phyloP scores from a whole-genome alignment of 78 protist genomes.

The Diacronema lutheri region DNA sequence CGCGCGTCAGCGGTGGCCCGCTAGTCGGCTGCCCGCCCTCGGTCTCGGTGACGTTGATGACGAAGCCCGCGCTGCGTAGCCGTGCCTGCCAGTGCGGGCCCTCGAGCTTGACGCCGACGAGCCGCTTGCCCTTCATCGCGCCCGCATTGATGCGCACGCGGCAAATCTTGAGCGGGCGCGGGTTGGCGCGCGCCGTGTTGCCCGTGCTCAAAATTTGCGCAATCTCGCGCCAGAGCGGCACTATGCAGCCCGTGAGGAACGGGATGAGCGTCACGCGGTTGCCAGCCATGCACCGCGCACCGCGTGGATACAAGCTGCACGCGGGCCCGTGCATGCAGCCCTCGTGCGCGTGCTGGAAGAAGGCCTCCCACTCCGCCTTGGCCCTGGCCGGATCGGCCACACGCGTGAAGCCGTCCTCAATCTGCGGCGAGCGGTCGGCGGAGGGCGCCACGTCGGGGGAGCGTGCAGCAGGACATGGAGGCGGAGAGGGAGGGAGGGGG shows the following conservation, averaged over 20 bases:
- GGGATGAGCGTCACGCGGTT: not conserved
- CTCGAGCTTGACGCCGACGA: not conserved
- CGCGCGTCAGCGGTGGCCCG: too few species aligned
- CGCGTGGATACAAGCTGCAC: not conserved
- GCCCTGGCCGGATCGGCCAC: too few species aligned
- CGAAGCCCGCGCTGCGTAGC: too few species aligned
- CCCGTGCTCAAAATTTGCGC: not conserved
- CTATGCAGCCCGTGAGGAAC: not conserved
- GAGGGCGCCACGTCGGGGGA: too few species aligned
- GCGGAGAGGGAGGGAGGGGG: too few species aligned
- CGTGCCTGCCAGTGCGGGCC: too few species aligned
- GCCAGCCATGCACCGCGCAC: not conserved
- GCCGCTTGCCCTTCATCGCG: not conserved
- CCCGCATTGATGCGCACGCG: not conserved
- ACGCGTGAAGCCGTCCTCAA: too few species aligned
- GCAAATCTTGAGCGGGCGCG: not conserved
- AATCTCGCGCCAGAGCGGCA: not conserved
- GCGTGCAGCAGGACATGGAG: too few species aligned
- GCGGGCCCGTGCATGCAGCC: not conserved
- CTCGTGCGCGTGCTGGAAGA: not conserved
- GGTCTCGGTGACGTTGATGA: too few species aligned
- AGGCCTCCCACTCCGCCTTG: not conserved
- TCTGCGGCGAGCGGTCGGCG: too few species aligned
- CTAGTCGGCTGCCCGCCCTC: too few species aligned
- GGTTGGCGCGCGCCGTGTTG: not conserved